Conservation (phyloP, 495 filamentous ascomycete species). For the Penicillium nucicola region DNA sequence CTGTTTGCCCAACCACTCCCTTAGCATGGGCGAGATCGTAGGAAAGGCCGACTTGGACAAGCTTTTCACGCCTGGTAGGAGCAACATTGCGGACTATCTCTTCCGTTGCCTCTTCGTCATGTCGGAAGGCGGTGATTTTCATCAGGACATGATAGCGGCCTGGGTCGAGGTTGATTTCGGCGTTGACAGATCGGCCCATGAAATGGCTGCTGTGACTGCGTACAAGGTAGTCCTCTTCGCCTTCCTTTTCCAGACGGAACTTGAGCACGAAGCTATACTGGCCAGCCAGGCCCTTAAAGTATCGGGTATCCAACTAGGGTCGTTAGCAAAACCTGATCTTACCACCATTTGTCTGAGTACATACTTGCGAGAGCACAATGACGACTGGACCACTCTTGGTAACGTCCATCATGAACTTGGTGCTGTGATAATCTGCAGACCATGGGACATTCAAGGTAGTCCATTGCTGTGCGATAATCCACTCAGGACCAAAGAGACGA, state of each 20-base stretch:
- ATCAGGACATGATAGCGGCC: constrained; percentile 79
- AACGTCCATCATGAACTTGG: constrained; percentile 73
- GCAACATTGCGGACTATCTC: constrained; percentile 65
- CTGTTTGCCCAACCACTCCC: constrained; percentile 61
- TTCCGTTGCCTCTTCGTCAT: constrained; percentile 55
- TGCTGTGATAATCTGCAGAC: constrained; percentile 80
- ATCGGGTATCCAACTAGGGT: constrained; percentile 68
- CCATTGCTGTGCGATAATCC: constrained; percentile 83
- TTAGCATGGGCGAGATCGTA: constrained; percentile 86
- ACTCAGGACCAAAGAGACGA: constrained; percentile 79
- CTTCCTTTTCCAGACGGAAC: constrained; percentile 79
- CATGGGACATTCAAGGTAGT: constrained; percentile 81
- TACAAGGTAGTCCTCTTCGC: constrained; percentile 80
- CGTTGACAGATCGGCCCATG: constrained; percentile 75
- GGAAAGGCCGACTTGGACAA: constrained; percentile 74
- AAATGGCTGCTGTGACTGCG: constrained; percentile 68
- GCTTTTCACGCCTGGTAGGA: constrained; percentile 67
- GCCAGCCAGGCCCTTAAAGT: constrained; percentile 80
- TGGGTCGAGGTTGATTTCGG: constrained; percentile 76
- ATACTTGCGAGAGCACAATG: constrained; percentile 70
- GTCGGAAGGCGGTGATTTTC: constrained; percentile 69
- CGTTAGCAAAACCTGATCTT: constrained; percentile 2
- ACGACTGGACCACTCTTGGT: constrained; percentile 66
- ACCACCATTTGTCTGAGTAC: neutral
- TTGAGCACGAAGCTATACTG: constrained; percentile 74